phyloP scores from a whole-genome alignment of 1,139 yeast genomes.

The Geotrichum citri-aurantii region DNA sequence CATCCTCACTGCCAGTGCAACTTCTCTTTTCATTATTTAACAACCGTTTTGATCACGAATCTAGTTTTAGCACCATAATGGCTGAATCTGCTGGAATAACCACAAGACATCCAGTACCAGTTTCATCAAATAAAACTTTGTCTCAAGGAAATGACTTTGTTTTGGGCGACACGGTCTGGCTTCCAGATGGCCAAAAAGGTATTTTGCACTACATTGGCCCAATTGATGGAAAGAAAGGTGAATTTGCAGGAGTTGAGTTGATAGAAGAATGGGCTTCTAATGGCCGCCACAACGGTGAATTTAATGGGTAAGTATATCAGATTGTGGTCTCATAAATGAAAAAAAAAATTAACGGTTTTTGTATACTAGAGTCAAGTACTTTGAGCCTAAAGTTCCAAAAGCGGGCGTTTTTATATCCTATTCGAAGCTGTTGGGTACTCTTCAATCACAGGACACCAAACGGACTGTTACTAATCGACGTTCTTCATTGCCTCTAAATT shows the following conservation, averaged over 20 bases:
- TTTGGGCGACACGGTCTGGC: constrained; percentile 38
- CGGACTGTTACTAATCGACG: constrained; percentile 1
- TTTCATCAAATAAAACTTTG: neutral
- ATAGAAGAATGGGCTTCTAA: constrained; percentile 53
- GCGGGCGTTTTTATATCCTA: constrained; percentile 26
- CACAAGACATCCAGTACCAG: neutral
- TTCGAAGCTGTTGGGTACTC: constrained; percentile 4
- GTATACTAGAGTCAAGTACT: constrained; percentile 11
- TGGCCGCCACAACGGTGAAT: constrained; percentile 78
- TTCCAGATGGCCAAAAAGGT: constrained; percentile 46
- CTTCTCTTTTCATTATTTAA: neutral
- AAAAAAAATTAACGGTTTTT: neutral
- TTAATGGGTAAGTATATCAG: constrained; percentile 40
- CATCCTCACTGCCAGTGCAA: neutral
- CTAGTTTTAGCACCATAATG: neutral
- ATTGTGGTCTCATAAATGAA: constrained; percentile 52
- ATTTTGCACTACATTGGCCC: constrained; percentile 68
- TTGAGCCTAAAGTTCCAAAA: constrained; percentile 14
- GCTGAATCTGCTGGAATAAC: neutral
- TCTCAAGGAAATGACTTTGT: neutral
- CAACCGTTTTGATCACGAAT: neutral
- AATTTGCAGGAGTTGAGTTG: constrained; percentile 83
- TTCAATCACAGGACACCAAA: neutral
- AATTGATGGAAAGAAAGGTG: constrained; percentile 67
- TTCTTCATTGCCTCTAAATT: neutral